These are phyloP conservation scores for Cryptosporidium canis DNA, from an alignment of 169 alveolate genomes.

Conservation along the genomic window DNA sequence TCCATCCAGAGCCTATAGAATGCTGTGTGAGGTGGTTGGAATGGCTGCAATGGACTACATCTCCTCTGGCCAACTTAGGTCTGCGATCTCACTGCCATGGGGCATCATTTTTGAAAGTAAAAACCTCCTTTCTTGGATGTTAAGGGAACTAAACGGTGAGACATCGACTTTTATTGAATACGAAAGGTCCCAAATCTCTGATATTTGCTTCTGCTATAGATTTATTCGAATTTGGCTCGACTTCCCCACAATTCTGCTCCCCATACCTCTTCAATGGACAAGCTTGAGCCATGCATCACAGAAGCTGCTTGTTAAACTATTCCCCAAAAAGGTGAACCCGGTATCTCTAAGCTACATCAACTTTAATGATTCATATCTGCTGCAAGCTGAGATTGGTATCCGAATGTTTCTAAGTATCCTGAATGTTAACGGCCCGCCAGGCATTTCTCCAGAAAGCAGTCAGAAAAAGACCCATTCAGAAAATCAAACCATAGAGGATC, in stretches of 20 bases:
- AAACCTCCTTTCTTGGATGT: slow-evolving; percentile 17
- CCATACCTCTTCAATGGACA: slow-evolving; percentile 68
- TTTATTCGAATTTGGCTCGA: slow-evolving; percentile 56
- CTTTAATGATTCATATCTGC: slow-evolving; percentile 30
- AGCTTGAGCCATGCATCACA: slow-evolving; percentile 29
- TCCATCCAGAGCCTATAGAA: slow-evolving; percentile 59
- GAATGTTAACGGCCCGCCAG: not conserved
- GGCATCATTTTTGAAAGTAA: slow-evolving; percentile 52
- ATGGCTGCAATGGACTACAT: slow-evolving; percentile 67
- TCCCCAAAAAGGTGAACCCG: slow-evolving; percentile 18
- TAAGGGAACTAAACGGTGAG: not conserved
- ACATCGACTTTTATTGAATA: not conserved
- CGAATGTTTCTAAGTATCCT: slow-evolving; percentile 24
- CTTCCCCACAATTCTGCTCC: slow-evolving; percentile 48
- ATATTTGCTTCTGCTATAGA: slow-evolving; percentile 54
- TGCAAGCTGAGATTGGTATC: slow-evolving; percentile 65
- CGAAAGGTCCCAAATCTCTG: not conserved
- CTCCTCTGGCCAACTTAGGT: slow-evolving; percentile 35
- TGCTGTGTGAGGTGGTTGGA: slow-evolving; percentile 54
- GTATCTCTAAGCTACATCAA: slow-evolving; percentile 17
- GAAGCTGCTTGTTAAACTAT: slow-evolving; percentile 4
- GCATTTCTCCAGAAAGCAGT: not conserved
- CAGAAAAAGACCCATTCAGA: not conserved
- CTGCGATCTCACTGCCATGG: slow-evolving; percentile 61
- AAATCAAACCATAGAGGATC: not conserved